These are phyloP conservation scores for Cucurbita argyrosperma DNA, from an alignment of 306 rosid species.

Conservation along the genomic window DNA sequence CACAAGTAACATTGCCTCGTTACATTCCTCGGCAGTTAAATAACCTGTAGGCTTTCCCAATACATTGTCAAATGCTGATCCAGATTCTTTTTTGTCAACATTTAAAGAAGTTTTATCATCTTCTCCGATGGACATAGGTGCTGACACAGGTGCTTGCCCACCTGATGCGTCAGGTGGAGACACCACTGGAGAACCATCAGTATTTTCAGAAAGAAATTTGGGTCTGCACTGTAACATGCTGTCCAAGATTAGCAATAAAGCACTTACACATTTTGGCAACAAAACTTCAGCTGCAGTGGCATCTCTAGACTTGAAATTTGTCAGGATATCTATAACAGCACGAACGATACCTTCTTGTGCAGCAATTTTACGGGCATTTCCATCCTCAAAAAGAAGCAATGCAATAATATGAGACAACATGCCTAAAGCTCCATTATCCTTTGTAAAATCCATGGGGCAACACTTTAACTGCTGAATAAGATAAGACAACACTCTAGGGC, in stretches of 20 bases:
- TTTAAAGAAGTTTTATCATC: constrained; percentile 27
- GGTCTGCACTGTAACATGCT: constrained; percentile 77
- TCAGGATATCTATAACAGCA: constrained; percentile 54
- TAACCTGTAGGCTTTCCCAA: constrained; percentile 82
- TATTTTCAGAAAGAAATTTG: constrained; percentile 32
- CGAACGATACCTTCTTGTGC: constrained; percentile 64
- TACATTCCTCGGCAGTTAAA: constrained; percentile 69
- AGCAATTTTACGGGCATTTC: constrained; percentile 65
- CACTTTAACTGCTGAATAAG: constrained; percentile 88
- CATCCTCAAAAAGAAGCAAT: constrained; percentile 82
- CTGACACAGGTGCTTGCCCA: constrained; percentile 36
- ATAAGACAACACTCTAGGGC: constrained; percentile 71
- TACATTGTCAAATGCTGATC: constrained; percentile 39
- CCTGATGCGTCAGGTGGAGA: constrained; percentile 37
- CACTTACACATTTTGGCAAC: constrained; percentile 68
- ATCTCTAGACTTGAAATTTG: constrained; percentile 43
- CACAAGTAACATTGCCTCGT: constrained; percentile 50
- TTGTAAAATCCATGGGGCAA: constrained; percentile 63
- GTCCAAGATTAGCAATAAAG: constrained; percentile 82
- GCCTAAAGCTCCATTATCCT: constrained; percentile 60
- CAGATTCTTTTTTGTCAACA: constrained; percentile 34
- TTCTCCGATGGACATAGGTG: constrained; percentile 25
- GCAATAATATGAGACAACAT: constrained; percentile 73
- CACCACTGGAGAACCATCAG: constrained; percentile 46
- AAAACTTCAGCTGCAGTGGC: constrained; percentile 47